Evolutionary conservation across 805 yeast species (phyloP).

Genomic region (Myxozyma mucilagina): DNA sequence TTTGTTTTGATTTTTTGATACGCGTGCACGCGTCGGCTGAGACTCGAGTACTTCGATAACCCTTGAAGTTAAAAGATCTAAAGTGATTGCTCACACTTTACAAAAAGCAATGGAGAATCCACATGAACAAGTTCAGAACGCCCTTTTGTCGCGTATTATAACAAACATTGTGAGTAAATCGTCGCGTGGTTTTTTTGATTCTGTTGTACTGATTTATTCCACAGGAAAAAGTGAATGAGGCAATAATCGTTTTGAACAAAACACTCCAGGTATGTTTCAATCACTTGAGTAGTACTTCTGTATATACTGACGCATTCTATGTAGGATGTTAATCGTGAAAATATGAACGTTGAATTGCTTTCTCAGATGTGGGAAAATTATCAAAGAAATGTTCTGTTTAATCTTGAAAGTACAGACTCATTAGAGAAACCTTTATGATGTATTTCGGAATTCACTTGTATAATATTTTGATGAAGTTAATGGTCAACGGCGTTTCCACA

Average conservation of each 20-base stretch:
- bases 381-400: constrained; percentile 66
- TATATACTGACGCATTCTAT: not conserved
- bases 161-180: constrained; percentile 62
- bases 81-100: not conserved
- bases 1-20: no score
- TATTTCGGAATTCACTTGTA: not conserved
- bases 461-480: not conserved
- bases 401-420: constrained; percentile 63
- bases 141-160: constrained; percentile 71
- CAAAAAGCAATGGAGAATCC: constrained; percentile 68
- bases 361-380: constrained; percentile 81
- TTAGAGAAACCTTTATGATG: constrained; percentile 39
- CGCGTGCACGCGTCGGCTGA: no score
- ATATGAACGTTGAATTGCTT: constrained; percentile 67
- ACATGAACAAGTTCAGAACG: constrained; percentile 77
- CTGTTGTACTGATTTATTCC: not conserved
- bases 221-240: constrained; percentile 70
- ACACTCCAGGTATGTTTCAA: constrained; percentile 48
- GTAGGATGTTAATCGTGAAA: constrained; percentile 59
- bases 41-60: no score
- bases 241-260: constrained; percentile 63
- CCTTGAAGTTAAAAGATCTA: not conserved
- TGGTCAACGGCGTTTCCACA: not conserved
- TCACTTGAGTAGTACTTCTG: constrained; percentile 15
- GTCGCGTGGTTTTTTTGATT: not conserved